These are phyloP conservation scores for Ehretia macrophylla DNA, from an alignment of 257 asterid species.

Conservation along the genomic window DNA sequence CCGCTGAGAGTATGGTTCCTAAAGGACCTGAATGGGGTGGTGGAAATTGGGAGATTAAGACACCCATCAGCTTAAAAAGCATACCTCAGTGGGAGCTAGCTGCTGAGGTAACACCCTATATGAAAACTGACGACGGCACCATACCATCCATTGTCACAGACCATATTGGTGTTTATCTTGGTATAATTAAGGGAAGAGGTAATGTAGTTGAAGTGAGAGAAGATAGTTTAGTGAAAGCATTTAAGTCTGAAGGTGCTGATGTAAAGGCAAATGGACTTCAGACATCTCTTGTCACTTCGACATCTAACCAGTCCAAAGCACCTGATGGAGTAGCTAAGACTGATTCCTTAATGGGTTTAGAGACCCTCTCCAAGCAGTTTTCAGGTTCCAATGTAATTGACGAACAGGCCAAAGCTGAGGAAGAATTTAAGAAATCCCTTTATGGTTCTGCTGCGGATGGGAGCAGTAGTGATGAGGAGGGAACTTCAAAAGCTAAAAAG, in stretches of 20 bases:
- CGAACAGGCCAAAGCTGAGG: constrained; percentile 97
- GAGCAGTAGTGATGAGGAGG: constrained; percentile 99
- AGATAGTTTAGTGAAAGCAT: constrained; percentile 76
- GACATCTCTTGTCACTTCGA: constrained; percentile 37
- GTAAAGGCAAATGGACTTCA: constrained; percentile 49
- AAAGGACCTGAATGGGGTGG: constrained; percentile 99
- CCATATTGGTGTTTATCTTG: constrained; percentile 96
- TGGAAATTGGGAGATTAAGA: constrained; percentile 98
- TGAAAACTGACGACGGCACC: constrained; percentile 96
- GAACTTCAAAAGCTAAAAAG: constrained; percentile 65
- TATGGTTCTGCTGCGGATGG: constrained; percentile 82
- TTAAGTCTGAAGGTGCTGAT: constrained; percentile 57
- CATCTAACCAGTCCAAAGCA: constrained; percentile 38
- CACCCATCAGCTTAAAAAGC: constrained; percentile 83
- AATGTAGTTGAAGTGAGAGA: constrained; percentile 93
- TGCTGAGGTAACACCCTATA: constrained; percentile 98
- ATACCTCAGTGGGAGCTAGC: constrained; percentile 99
- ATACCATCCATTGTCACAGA: constrained; percentile 94
- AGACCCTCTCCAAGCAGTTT: constrained; percentile 58
- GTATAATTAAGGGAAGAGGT: constrained; percentile 94
- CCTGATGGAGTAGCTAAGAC: constrained; percentile 29
- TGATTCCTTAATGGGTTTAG: constrained; percentile 76
- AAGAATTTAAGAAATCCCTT: constrained; percentile 83
- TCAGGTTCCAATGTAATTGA: constrained; percentile 51
- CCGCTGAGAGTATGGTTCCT: constrained; percentile 99